Base-by-base conservation (phyloP, 345 rosid genomes). In the Laguncularia racemosa region DNA sequence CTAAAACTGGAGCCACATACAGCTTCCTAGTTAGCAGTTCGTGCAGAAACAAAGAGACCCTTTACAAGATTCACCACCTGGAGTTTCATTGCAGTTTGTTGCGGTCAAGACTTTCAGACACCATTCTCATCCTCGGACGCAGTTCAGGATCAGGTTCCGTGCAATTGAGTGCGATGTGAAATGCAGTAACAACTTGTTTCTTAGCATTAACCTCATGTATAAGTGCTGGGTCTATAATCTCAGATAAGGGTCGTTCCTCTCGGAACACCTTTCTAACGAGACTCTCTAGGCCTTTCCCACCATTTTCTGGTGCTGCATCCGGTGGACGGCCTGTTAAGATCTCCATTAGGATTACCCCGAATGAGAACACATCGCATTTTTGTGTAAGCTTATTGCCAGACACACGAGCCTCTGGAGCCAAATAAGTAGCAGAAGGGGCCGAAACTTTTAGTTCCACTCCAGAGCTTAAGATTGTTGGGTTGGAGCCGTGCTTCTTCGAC, bases 81-180 rank as follows among this genome's bases (percentile, higher is more conserved):
- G 40, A 33, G 6, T 16, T 33, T 60, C 71, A 81, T 12, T 65
- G 64, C 38, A 33, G 57, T 67, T 79, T 84, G 63, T 87, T 75
- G 44, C 95, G 83, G 67, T 89, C 87, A 0, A 93, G 95, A 71
- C 63, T 73, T 60, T 93, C 97, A 2, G 84, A 87, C 62, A 93
- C 95, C 0, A 58, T 71, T 83, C 80, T 89, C 96, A 89, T 93
- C 81, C 79, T 70, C 0, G 99, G 99, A 20, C 99, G 97, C 64
- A 85, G 12, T 72, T 93, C 97, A 0, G 97, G 97, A 62, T 89
- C 90, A 44, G 73, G 68, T 44, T 93, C 99, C 0, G 99, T 82
- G 77, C 99, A 93, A 58, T 82, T 93, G 21, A 93, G 80, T 3
- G 99, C 92, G 20, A 89, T 72, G 63, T 93, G 90, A 64, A 93